Evolutionary conservation across 2,329 filamentous ascomycete genomes (phyloP).

Genomic region (Colletotrichum somersetense): DNA sequence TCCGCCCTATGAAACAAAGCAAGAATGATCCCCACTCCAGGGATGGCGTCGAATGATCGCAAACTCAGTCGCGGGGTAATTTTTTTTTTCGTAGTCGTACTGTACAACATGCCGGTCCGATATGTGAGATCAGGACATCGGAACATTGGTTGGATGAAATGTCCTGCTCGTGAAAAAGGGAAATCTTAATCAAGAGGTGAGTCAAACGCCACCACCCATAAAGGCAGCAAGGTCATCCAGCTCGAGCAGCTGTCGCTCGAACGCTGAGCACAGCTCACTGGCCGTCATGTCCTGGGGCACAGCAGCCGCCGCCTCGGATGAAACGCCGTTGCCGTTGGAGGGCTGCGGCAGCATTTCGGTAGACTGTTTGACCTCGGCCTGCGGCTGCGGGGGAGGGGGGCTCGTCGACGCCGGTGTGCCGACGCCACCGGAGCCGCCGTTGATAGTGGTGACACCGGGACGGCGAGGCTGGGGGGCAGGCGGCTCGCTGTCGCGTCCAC

Average conservation of each 20-base stretch:
- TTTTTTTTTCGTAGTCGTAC: constrained; percentile 30
- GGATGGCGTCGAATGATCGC: not conserved
- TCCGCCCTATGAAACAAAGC: constrained; percentile 10
- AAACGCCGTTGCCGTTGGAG: constrained; percentile 43
- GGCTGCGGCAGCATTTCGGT: constrained; percentile 42
- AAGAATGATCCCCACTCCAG: not conserved
- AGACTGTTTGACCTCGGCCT: constrained; percentile 54
- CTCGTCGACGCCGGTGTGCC: constrained; percentile 62
- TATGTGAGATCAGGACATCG: not conserved
- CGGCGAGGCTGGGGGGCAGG: constrained; percentile 62
- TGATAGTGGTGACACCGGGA: constrained; percentile 70
- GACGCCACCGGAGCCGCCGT: constrained; percentile 65
- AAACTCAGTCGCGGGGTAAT: constrained; percentile 37
- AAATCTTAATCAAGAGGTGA: constrained; percentile 22
- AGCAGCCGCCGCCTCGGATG: constrained; percentile 44
- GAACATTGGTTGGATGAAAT: constrained; percentile 8
- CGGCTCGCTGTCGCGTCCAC: constrained; percentile 66
- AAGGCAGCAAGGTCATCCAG: constrained; percentile 72
- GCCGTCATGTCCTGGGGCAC: constrained; percentile 66
- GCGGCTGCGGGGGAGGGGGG: constrained; percentile 53
- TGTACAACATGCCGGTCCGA: constrained; percentile 36
- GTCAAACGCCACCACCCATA: constrained; percentile 71
- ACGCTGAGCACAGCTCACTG: constrained; percentile 68
- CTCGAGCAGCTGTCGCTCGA: constrained; percentile 71
- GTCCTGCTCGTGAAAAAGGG: not conserved